These are phyloP conservation scores for Perkinsus chesapeaki DNA, from an alignment of 169 alveolate species.

Conservation along the genomic window DNA sequence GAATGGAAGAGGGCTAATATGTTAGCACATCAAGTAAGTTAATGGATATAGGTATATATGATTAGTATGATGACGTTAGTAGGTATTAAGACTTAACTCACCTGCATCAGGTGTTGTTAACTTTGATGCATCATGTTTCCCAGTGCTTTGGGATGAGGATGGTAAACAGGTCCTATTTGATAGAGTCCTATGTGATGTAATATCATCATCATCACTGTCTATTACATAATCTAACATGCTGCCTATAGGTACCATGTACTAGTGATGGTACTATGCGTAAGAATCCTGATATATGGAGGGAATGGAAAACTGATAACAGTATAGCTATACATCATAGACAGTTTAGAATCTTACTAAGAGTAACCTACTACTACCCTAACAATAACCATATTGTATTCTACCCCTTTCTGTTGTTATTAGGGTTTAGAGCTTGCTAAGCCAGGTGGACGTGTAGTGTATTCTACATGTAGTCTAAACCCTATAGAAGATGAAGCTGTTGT, in stretches of 20 bases:
- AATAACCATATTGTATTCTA: neutral
- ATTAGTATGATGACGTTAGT: neutral
- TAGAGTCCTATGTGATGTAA: constrained; percentile 82
- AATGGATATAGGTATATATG: neutral
- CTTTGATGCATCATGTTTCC: neutral
- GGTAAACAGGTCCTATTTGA: constrained; percentile 47
- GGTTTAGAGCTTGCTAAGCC: constrained; percentile 66
- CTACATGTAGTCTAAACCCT: constrained; percentile 89
- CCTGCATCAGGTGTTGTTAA: neutral
- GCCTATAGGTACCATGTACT: constrained; percentile 69
- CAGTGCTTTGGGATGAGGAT: neutral
- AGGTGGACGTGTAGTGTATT: constrained; percentile 81
- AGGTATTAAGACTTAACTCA: neutral
- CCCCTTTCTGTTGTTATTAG: constrained; percentile 32
- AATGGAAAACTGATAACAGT: constrained; percentile 74
- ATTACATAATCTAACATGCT: neutral
- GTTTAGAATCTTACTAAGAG: constrained; percentile 17
- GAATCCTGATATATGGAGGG: constrained; percentile 72
- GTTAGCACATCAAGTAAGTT: neutral
- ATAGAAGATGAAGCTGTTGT: constrained; percentile 91
- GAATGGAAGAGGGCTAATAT: constrained; percentile 81
- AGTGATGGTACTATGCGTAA: constrained; percentile 94
- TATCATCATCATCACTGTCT: neutral
- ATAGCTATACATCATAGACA: constrained; percentile 63
- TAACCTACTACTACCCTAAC: neutral